These are phyloP conservation scores for Zymoseptoria passerinii DNA, from an alignment of 2,329 filamentous ascomycete species.

Conservation along the genomic window DNA sequence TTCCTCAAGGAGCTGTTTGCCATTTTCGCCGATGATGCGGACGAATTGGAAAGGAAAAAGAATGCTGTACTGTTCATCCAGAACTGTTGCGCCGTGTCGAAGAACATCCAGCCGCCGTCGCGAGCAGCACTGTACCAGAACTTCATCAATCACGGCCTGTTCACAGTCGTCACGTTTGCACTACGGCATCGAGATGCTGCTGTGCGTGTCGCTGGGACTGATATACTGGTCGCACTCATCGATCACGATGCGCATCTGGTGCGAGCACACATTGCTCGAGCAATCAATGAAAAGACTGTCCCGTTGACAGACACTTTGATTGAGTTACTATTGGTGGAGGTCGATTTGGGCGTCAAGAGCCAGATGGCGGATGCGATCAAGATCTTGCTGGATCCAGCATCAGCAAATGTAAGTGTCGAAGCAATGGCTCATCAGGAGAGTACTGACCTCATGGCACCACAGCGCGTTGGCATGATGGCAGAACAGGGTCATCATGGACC, in stretches of 20 bases:
- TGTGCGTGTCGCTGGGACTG: conserved; percentile 84
- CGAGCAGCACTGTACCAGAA: conserved; percentile 80
- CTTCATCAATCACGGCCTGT: conserved; percentile 77
- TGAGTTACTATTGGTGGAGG: conserved; percentile 81
- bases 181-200: conserved; percentile 75
- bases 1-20: conserved; percentile 82
- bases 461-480: conserved; percentile 35
- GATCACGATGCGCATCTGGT: conserved; percentile 95
- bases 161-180: conserved; percentile 85
- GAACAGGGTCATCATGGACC: conserved; percentile 13
- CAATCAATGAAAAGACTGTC: conserved; percentile 76
- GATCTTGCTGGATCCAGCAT: conserved; percentile 71
- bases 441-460: conserved; percentile 59
- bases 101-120: conserved; percentile 79
- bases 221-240: conserved; percentile 87
- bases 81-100: conserved; percentile 88
- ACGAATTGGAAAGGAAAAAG: conserved; percentile 65
- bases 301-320: conserved; percentile 88
- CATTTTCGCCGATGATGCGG: conserved; percentile 63
- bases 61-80: conserved; percentile 94
- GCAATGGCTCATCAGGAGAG: conserved; percentile 49
- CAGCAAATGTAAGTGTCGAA: conserved; percentile 53
- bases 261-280: conserved; percentile 82
- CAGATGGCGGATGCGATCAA: conserved; percentile 95
- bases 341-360: conserved; percentile 87